Percentiles rank a stretch among this genome's conserved stretches.
Conservation (phyloP, 768 basidiomycete genomes). For the Phaffia tasmanica region DNA sequence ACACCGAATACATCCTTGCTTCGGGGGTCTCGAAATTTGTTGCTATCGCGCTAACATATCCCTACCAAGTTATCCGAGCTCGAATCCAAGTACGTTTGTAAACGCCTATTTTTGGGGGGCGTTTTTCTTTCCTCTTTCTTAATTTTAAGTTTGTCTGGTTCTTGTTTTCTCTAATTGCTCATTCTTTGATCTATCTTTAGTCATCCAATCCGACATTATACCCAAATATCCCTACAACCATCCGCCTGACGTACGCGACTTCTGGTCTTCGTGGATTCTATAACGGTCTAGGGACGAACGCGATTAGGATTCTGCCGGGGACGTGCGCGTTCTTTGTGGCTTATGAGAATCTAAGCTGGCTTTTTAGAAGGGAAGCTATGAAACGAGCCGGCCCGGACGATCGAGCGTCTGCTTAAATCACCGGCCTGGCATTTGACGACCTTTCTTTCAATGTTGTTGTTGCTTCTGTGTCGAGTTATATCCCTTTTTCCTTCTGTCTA, state of each 20-base stretch:
- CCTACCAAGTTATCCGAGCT: slow-evolving; percentile 92
- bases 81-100: slow-evolving; percentile 62
- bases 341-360: slow-evolving; percentile 50
- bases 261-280: slow-evolving; percentile 84
- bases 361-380: slow-evolving; percentile 33
- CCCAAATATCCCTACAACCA: slow-evolving; percentile 70
- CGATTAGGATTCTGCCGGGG: slow-evolving; percentile 87
- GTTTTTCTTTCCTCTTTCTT: not conserved
- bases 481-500: not conserved
- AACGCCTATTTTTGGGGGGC: not conserved
- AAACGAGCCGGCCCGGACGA: slow-evolving; percentile 11
- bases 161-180: not conserved
- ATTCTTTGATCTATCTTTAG: not conserved
- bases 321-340: slow-evolving; percentile 98
- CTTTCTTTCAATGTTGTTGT: too few relatives aligned
- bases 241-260: slow-evolving; percentile 64
- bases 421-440: too few relatives aligned
- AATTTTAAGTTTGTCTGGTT: not conserved
- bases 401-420: too few relatives aligned
- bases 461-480: not conserved
- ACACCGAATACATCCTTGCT: slow-evolving; percentile 80
- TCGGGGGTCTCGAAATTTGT: slow-evolving; percentile 79
- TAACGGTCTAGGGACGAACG: slow-evolving; percentile 84
- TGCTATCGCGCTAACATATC: slow-evolving; percentile 77
- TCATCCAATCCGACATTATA: slow-evolving; percentile 43